Percentiles rank a stretch among this genome's conserved stretches.
Evolutionary conservation across 2,329 filamentous ascomycete genomes (phyloP).

Genomic region (Periconia digitata): DNA sequence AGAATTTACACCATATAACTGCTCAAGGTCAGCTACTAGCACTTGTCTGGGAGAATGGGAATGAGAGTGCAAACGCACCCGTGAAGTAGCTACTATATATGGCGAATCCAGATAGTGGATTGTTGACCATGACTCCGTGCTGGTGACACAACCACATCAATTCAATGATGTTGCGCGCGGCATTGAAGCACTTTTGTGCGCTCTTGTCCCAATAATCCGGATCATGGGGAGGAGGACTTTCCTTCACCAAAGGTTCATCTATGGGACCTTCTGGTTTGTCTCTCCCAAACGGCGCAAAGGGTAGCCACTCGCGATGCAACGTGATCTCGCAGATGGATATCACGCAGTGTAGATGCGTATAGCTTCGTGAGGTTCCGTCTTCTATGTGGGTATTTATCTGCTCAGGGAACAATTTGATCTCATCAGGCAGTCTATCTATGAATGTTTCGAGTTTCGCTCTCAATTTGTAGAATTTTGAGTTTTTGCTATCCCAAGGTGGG

Average conservation of each 20-base stretch:
- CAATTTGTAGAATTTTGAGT: constrained; percentile 58
- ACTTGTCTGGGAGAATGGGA: too few relatives aligned
- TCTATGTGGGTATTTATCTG: constrained; percentile 69
- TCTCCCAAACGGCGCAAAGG: constrained; percentile 62
- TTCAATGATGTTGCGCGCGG: constrained; percentile 65
- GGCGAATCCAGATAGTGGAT: constrained; percentile 67
- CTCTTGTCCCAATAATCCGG: constrained; percentile 61
- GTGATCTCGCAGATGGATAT: constrained; percentile 67
- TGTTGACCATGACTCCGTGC: constrained; percentile 64
- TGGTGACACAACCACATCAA: constrained; percentile 64
- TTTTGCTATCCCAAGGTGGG: constrained; percentile 63
- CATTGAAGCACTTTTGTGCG: constrained; percentile 63
- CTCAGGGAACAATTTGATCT: constrained; percentile 59
- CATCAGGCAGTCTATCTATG: constrained; percentile 56
- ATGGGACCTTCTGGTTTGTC: constrained; percentile 58
- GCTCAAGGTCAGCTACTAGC: constrained; percentile 5
- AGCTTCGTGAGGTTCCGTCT: constrained; percentile 41
- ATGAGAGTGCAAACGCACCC: background rate
- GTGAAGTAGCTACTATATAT: constrained; percentile 32
- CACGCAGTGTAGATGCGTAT: constrained; percentile 68
- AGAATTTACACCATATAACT: constrained; percentile 66
- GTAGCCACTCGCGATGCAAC: constrained; percentile 68
- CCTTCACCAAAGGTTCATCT: constrained; percentile 47
- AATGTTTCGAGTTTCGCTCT: constrained; percentile 56
- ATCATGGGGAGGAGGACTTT: background rate